Base-by-base conservation (phyloP, 108 stramenopile genomes). In the Asterionellopsis glacialis region DNA sequence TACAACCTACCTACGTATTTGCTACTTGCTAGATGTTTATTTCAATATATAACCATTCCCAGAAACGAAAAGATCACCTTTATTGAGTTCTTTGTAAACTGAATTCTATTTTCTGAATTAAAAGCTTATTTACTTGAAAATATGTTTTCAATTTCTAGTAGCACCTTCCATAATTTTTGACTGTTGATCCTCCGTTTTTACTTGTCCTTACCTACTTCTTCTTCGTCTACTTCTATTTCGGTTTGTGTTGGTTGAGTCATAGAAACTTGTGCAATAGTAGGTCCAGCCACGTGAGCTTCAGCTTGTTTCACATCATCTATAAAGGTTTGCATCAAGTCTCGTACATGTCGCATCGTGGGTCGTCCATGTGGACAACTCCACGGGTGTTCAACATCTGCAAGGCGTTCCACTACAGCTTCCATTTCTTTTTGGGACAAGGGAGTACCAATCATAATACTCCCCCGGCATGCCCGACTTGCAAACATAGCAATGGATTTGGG, bases 401-500 rank as follows among this genome's bases (percentile, higher is more conserved):
- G 69, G 40, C 89, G 88, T 24, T 75, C 55, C 54, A 96, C 91
- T 24, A 98, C 70, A 11, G 65, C 56, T 19, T 67, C 68, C 93
- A 96, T 95, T 53, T 98, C 91, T 43, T 81, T 78, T 26, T 70
- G 55, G 24, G 87, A 88, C 26, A 98, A 57, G 16, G 96, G 91
- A 22, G 87, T 95, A 9, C 96, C 97, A 70, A 97, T 95, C 96
- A 98, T 98, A 42, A 98, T 88, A 58, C 86, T 83, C 14, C 73
- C 68, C 11, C 97, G 78, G 67, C 97, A 98, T 23, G 97, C 95
- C 3, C 97, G 72, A 54, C 75, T 91, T 28, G 97, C 97, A 80
- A 97, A 97, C 94, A 98, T 96, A 55, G 95, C 91, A 41, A 95
- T 85, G 19, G 95, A 90, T 73, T 98, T 98, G 19, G 96, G 96